A percentile compares a stretch with the other conserved stretches of the same genome.
These are phyloP conservation scores for Macaranga tanarius DNA, from an alignment of 441 rosid genomes.

Conservation along the genomic window DNA sequence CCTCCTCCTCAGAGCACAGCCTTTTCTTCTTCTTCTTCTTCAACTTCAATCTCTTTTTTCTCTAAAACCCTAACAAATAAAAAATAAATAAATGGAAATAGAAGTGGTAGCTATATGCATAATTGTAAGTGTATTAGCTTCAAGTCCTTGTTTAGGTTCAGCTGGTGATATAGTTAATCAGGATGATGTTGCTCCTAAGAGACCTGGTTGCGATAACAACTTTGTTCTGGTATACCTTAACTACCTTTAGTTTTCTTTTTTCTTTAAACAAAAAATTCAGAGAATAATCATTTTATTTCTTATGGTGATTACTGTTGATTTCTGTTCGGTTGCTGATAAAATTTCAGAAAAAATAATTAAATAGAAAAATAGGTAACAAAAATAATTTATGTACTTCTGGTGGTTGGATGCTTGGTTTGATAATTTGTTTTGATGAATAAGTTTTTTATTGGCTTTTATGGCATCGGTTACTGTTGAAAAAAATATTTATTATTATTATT, in stretches of 20 bases:
- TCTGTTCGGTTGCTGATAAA: constrained; percentile 29
- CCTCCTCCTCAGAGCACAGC: neutral
- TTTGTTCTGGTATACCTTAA: constrained; percentile 70
- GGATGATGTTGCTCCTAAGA: constrained; percentile 81
- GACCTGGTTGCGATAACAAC: constrained; percentile 95
- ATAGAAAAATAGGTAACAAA: neutral
- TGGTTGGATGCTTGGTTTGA: neutral
- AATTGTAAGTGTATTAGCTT: constrained; percentile 30
- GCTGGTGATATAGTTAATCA: constrained; percentile 94
- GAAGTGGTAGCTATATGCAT: constrained; percentile 15
- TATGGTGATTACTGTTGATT: neutral
- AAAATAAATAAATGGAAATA: constrained; percentile 16
- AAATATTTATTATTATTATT: neutral
- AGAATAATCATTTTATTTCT: no score
- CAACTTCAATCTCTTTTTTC: neutral
- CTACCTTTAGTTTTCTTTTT: constrained; percentile 23
- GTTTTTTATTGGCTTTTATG: neutral
- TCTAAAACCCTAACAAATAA: constrained; percentile 14
- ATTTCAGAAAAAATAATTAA: no score
- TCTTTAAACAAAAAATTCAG: neutral
- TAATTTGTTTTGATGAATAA: neutral
- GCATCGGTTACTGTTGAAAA: neutral
- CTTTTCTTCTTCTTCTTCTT: neutral
- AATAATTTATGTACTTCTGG: neutral
- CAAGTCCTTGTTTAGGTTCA: constrained; percentile 34